Conservation (phyloP, 1,284 basidiomycete genomes). For the Amylostereum chailletii region DNA sequence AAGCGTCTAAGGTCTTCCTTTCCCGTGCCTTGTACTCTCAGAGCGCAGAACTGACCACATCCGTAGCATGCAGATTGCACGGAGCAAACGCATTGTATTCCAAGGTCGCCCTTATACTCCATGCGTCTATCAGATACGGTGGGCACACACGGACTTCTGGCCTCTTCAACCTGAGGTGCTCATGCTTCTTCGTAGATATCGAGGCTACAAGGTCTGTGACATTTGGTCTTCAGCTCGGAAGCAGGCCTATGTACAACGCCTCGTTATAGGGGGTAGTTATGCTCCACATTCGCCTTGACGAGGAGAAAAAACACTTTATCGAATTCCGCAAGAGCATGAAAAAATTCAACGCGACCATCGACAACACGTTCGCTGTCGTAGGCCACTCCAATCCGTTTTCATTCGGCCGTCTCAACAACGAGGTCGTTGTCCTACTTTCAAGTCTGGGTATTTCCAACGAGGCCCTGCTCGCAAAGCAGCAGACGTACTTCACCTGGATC, state of each 20-base stretch:
- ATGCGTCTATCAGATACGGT: slow-evolving; percentile 56
- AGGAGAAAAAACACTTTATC: slow-evolving; percentile 32
- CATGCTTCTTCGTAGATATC: slow-evolving; percentile 30
- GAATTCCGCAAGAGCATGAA: slow-evolving; percentile 61
- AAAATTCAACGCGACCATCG: slow-evolving; percentile 46
- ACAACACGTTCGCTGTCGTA: slow-evolving; percentile 56
- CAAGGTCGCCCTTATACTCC: slow-evolving; percentile 48
- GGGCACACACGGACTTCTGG: slow-evolving; percentile 3
- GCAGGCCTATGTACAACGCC: not conserved
- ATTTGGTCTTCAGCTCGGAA: not conserved
- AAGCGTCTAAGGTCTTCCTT: slow-evolving; percentile 12
- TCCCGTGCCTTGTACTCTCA: no score
- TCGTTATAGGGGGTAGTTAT: slow-evolving; percentile 42
- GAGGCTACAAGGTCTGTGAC: slow-evolving; percentile 39
- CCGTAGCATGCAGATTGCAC: slow-evolving; percentile 42
- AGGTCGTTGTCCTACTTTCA: slow-evolving; percentile 54
- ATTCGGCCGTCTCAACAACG: slow-evolving; percentile 59
- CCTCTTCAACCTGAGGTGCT: not conserved
- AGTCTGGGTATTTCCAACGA: slow-evolving; percentile 52
- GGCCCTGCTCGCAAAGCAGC: slow-evolving; percentile 42
- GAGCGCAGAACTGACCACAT: slow-evolving; percentile 6
- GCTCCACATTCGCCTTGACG: slow-evolving; percentile 48
- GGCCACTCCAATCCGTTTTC: slow-evolving; percentile 52
- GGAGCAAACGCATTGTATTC: slow-evolving; percentile 43
- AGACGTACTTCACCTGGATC: slow-evolving; percentile 52